Percentiles rank a stretch among this genome's conserved stretches.
These are phyloP conservation scores for Colletotrichum cereale DNA, from an alignment of 2,329 filamentous ascomycete genomes.

Conservation along the genomic window DNA sequence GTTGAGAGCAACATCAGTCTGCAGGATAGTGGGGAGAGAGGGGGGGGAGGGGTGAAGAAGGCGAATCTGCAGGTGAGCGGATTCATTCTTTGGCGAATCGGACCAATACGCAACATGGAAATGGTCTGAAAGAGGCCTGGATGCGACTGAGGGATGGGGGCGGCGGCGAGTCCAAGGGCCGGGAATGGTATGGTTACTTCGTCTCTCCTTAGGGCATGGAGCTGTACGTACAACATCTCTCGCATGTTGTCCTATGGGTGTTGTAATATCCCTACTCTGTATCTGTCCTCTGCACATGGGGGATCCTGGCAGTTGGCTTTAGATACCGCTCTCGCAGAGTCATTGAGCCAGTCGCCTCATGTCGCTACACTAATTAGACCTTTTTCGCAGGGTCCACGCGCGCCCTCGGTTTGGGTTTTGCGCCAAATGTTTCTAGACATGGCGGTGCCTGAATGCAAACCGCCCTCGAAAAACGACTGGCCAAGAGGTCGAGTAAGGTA, in stretches of 20 bases:
- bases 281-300: neutral
- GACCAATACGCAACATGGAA: slow-evolving; percentile 14
- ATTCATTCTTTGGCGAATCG: neutral
- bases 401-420: neutral
- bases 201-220: neutral
- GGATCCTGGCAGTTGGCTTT: neutral
- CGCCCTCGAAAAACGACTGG: neutral
- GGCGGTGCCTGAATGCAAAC: neutral
- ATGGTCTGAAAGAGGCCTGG: slow-evolving; percentile 10
- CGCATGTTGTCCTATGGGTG: neutral
- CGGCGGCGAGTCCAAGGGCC: neutral
- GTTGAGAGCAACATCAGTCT: slow-evolving; percentile 1
- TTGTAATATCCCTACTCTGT: neutral
- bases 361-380: neutral
- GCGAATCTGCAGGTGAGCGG: slow-evolving; percentile 35
- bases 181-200: neutral
- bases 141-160: slow-evolving; percentile 17
- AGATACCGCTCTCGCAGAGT: neutral
- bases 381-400: slow-evolving; percentile 1
- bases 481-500: neutral
- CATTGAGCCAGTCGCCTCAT: neutral
- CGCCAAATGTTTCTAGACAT: neutral
- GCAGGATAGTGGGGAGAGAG: slow-evolving; percentile 19
- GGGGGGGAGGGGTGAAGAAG: slow-evolving; percentile 6
- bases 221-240: neutral